Percentiles rank a stretch among this genome's conserved stretches.
Evolutionary conservation across 2,329 filamentous ascomycete genomes (phyloP).

Genomic region (Lasiodiplodia sp.): DNA sequence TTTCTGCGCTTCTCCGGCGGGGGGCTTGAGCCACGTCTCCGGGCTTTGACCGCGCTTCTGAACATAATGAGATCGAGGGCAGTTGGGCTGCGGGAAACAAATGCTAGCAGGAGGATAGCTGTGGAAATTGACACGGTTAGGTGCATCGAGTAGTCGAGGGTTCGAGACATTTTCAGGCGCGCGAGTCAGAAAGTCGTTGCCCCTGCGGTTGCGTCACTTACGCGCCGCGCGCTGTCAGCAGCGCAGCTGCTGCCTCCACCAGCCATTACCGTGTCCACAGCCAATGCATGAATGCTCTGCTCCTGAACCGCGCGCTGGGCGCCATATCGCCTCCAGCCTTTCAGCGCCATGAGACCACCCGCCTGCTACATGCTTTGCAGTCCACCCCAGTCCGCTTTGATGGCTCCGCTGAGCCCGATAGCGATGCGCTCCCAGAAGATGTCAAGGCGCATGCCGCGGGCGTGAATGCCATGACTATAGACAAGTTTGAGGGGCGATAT

Average conservation of each 20-base stretch:
- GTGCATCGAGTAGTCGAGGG: background rate
- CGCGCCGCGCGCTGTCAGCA: background rate
- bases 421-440: conserved; percentile 38
- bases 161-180: background rate
- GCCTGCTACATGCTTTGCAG: conserved; percentile 73
- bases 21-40: background rate
- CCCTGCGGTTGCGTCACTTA: background rate
- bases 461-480: conserved; percentile 79
- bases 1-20: conserved; percentile 14
- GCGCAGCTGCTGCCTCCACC: background rate
- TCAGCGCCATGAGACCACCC: conserved; percentile 69
- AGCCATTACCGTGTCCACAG: conserved; percentile 1
- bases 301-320: conserved; percentile 79
- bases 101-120: background rate
- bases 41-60: background rate
- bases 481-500: conserved; percentile 80
- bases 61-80: background rate
- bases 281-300: conserved; percentile 73
- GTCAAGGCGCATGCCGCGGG: conserved; percentile 76
- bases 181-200: conserved; percentile 15
- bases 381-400: conserved; percentile 74
- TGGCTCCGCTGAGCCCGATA: conserved; percentile 53
- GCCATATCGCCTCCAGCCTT: conserved; percentile 67
- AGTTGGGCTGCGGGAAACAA: background rate
- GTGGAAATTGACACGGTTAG: background rate